Percentiles rank a stretch among this genome's conserved stretches.
These are phyloP conservation scores for Penstemon newberryi DNA, from an alignment of 257 asterid genomes.

Conservation along the genomic window DNA sequence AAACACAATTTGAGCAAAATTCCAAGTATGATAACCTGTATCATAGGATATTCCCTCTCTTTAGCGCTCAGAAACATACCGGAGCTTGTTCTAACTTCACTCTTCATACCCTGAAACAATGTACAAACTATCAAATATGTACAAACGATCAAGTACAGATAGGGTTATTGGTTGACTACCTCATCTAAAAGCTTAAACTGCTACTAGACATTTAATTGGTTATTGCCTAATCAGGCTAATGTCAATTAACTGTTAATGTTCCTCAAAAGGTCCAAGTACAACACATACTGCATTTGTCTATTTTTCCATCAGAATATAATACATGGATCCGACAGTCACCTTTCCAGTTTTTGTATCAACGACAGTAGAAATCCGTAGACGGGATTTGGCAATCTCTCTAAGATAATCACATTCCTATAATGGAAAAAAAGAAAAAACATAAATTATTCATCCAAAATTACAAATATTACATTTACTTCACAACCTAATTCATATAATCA, in stretches of 20 bases:
- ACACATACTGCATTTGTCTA: slow-evolving; percentile 5
- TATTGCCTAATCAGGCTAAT: not conserved
- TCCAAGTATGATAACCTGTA: slow-evolving; percentile 43
- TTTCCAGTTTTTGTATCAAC: slow-evolving; percentile 87
- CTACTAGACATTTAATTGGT: too few relatives aligned
- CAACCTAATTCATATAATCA: not conserved
- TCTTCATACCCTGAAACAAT: slow-evolving; percentile 46
- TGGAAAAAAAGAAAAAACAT: slow-evolving; percentile 19
- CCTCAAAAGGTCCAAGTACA: slow-evolving; percentile 4
- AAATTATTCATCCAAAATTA: slow-evolving; percentile 22
- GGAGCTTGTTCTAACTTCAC: slow-evolving; percentile 62
- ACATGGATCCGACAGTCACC: slow-evolving; percentile 42
- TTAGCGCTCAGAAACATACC: slow-evolving; percentile 50
- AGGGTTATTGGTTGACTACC: too few relatives aligned
- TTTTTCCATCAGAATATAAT: not conserved
- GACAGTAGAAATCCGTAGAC: slow-evolving; percentile 71
- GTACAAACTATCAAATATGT: too few relatives aligned
- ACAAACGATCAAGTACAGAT: too few relatives aligned
- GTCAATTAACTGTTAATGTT: not conserved
- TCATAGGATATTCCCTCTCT: slow-evolving; percentile 50
- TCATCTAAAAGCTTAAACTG: too few relatives aligned
- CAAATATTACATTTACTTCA: slow-evolving; percentile 12
- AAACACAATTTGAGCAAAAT: slow-evolving; percentile 2
- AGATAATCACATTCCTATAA: slow-evolving; percentile 88
- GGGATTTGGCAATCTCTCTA: slow-evolving; percentile 69